Evolutionary conservation across 2,329 filamentous ascomycete species (phyloP).

Genomic region (Cytospora leucostoma): DNA sequence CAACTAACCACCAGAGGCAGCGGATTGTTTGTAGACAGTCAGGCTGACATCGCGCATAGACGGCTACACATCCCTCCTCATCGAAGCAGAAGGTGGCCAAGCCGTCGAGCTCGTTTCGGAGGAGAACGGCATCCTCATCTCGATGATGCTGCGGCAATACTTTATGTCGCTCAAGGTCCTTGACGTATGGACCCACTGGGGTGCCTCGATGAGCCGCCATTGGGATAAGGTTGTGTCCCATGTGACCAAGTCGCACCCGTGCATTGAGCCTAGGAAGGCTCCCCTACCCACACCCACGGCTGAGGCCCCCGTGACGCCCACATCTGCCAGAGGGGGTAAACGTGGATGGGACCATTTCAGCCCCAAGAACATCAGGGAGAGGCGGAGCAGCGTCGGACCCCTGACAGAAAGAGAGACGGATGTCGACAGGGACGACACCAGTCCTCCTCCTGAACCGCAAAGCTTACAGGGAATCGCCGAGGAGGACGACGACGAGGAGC

Average conservation of each 20-base stretch:
- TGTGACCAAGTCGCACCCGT: slow-evolving; percentile 48
- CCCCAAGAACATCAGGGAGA: slow-evolving; percentile 40
- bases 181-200: slow-evolving; percentile 76
- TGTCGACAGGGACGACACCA: slow-evolving; percentile 33
- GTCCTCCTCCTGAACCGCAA: slow-evolving; percentile 29
- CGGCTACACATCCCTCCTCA: slow-evolving; percentile 75
- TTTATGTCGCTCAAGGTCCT: slow-evolving; percentile 84
- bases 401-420: slow-evolving; percentile 41
- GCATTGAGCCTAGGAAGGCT: slow-evolving; percentile 23
- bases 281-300: slow-evolving; percentile 9
- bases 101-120: slow-evolving; percentile 80
- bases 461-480: slow-evolving; percentile 35
- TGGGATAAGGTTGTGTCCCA: slow-evolving; percentile 67
- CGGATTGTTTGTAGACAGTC: neutral
- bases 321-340: slow-evolving; percentile 13
- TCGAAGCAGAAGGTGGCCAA: slow-evolving; percentile 72
- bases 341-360: slow-evolving; percentile 43
- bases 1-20: neutral
- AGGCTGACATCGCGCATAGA: slow-evolving; percentile 47
- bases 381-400: slow-evolving; percentile 37
- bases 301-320: slow-evolving; percentile 1
- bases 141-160: slow-evolving; percentile 84
- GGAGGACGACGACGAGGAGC: slow-evolving; percentile 44
- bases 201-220: slow-evolving; percentile 60
- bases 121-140: slow-evolving; percentile 85